A percentile compares a stretch with the other conserved stretches of the same genome.
These are phyloP conservation scores for Setaria viridis DNA, from an alignment of 202 grass and related monocot genomes.

Conservation along the genomic window DNA sequence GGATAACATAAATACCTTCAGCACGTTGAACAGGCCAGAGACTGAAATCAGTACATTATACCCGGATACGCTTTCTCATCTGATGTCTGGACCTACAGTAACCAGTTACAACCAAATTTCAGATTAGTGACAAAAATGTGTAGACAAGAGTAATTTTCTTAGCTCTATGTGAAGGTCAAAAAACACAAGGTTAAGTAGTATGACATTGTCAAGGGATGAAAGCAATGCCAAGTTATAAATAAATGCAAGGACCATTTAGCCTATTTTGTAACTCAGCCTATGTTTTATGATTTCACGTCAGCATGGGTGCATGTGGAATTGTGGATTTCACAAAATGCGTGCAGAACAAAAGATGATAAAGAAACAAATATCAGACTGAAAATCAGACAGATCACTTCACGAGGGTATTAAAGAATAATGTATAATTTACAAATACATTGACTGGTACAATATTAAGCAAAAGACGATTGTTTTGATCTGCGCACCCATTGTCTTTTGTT, in stretches of 20 bases:
- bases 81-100: slow-evolving; percentile 29
- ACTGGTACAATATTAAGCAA: not conserved
- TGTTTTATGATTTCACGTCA: slow-evolving; percentile 4
- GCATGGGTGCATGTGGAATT: not conserved
- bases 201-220: slow-evolving; percentile 7
- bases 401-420: not conserved
- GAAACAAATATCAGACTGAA: not conserved
- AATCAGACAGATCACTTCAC: not conserved
- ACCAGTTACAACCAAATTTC: slow-evolving; percentile 25
- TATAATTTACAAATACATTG: not conserved
- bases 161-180: slow-evolving; percentile 8
- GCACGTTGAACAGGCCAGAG: not conserved
- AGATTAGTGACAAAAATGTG: slow-evolving; percentile 22
- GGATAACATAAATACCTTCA: slow-evolving; percentile 41
- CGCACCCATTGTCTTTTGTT: not conserved
- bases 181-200: not conserved
- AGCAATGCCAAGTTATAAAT: not conserved
- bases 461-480: not conserved
- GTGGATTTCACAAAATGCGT: not conserved
- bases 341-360: not conserved
- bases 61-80: slow-evolving; percentile 7
- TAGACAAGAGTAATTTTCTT: not conserved
- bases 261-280: not conserved
- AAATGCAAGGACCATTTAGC: slow-evolving; percentile 2
- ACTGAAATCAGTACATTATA: slow-evolving; percentile 22